Evolutionary conservation across 2,329 filamentous ascomycete genomes (phyloP).

Genomic region (Botrytis hyacinthi): DNA sequence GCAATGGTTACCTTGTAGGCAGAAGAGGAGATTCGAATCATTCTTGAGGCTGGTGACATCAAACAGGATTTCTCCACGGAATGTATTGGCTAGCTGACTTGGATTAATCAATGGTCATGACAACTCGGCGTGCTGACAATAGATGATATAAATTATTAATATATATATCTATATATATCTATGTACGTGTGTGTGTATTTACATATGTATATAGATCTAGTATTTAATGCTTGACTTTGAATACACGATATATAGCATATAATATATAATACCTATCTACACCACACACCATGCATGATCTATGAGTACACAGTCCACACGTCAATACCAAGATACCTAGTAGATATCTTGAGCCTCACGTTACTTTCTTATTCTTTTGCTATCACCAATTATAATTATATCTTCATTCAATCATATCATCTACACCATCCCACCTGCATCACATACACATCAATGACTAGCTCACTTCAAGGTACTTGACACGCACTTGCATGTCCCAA

Average conservation of each 20-base stretch:
- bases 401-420: background rate
- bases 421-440: too few species aligned
- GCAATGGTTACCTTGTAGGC: background rate
- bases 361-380: background rate
- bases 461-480: background rate
- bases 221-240: background rate
- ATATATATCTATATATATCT: background rate
- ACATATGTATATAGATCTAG: background rate
- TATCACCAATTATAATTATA: background rate
- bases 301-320: too few species aligned
- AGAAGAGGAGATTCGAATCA: background rate
- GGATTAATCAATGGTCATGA: background rate
- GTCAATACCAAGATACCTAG: background rate
- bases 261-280: too few species aligned
- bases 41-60: background rate
- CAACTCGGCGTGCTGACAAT: background rate
- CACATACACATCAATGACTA: background rate
- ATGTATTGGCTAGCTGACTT: background rate
- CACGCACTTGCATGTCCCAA: background rate
- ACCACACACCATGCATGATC: background rate
- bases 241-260: too few species aligned
- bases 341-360: background rate
- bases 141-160: too few species aligned
- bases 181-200: too few species aligned
- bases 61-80: background rate